These are phyloP conservation scores for Neurospora sp. DNA, from an alignment of 495 filamentous ascomycete genomes.

Conservation along the genomic window DNA sequence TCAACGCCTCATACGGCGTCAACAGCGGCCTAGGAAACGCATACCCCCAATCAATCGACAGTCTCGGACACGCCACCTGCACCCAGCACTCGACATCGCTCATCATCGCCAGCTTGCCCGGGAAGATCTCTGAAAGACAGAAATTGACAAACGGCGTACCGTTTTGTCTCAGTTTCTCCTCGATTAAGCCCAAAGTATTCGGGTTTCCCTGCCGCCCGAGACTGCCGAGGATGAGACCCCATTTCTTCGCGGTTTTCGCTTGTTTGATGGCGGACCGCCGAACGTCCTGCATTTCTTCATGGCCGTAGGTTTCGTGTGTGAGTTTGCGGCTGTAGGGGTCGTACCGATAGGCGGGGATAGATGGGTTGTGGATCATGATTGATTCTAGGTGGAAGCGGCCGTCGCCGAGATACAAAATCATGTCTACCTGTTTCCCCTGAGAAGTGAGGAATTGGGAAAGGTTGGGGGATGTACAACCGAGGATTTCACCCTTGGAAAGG, in stretches of 20 bases:
- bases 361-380: slow-evolving; percentile 96
- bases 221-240: slow-evolving; percentile 90
- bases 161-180: slow-evolving; percentile 54
- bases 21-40: slow-evolving; percentile 81
- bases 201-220: slow-evolving; percentile 93
- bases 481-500: slow-evolving; percentile 83
- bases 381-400: slow-evolving; percentile 95
- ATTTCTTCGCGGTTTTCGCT: slow-evolving; percentile 69
- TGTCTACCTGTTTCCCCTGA: slow-evolving; percentile 47
- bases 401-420: slow-evolving; percentile 89
- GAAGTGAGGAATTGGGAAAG: slow-evolving; percentile 34
- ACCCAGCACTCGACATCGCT: slow-evolving; percentile 92
- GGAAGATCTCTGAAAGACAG: slow-evolving; percentile 88
- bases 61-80: slow-evolving; percentile 85
- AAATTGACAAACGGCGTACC: slow-evolving; percentile 74
- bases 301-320: slow-evolving; percentile 81
- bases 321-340: slow-evolving; percentile 91
- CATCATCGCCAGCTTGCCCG: slow-evolving; percentile 89
- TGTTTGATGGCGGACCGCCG: slow-evolving; percentile 65
- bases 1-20: slow-evolving; percentile 90
- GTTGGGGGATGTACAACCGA: slow-evolving; percentile 87
- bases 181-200: slow-evolving; percentile 79
- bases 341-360: slow-evolving; percentile 85
- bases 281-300: slow-evolving; percentile 77
- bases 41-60: slow-evolving; percentile 99